Evolutionary conservation across 2,329 filamentous ascomycete genomes (phyloP).

Genomic region (Onygenales sp.): DNA sequence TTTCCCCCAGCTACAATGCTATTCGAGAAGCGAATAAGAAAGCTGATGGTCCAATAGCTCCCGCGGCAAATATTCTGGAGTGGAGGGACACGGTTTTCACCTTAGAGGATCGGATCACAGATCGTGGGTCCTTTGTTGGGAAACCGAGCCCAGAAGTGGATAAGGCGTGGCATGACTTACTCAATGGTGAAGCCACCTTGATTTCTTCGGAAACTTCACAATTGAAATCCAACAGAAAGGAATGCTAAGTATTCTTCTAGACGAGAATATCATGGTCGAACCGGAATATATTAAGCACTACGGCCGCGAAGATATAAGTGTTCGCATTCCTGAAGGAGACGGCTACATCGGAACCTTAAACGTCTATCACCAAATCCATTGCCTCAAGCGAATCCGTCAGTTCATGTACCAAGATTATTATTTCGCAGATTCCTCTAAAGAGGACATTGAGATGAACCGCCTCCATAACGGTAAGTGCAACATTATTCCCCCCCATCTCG

Average conservation of each 20-base stretch:
- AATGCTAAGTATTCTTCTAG: not conserved
- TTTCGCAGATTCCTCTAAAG: constrained; percentile 1
- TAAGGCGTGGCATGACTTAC: constrained; percentile 1
- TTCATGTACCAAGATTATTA: constrained; percentile 4
- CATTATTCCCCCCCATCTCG: not conserved
- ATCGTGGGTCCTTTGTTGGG: not conserved
- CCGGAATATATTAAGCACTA: constrained; percentile 1
- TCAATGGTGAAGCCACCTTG: not conserved
- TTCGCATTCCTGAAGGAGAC: not conserved
- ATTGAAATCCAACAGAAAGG: not conserved
- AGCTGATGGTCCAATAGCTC: not conserved
- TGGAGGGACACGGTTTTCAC: not conserved
- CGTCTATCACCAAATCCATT: constrained; percentile 5
- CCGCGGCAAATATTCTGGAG: not conserved
- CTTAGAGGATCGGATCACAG: not conserved
- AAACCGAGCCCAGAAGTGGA: not conserved
- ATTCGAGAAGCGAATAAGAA: not conserved
- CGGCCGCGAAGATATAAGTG: not conserved
- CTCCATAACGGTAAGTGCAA: constrained; percentile 3
- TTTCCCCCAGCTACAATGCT: too few species aligned
- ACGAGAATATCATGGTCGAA: constrained; percentile 2
- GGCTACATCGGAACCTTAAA: constrained; percentile 2
- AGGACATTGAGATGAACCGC: not conserved
- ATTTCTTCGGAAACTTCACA: not conserved
- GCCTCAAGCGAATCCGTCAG: constrained; percentile 5